A percentile compares a stretch with the other conserved stretches of the same genome.
These are phyloP conservation scores for Drechslerella stenobrocha DNA, from an alignment of 2,329 filamentous ascomycete genomes.

Conservation along the genomic window DNA sequence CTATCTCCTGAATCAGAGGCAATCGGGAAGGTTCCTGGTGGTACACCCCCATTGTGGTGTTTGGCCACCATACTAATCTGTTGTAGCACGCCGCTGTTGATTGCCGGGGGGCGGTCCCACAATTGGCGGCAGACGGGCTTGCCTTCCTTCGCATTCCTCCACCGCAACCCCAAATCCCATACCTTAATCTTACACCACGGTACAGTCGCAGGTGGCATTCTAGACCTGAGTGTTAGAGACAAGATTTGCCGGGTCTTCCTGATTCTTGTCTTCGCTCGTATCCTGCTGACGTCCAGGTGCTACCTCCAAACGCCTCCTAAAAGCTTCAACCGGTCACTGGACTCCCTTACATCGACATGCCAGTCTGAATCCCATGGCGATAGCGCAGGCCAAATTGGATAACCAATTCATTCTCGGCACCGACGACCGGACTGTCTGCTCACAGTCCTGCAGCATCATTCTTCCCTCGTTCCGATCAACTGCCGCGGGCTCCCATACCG, in stretches of 20 bases:
- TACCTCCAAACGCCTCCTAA: constrained; percentile 22
- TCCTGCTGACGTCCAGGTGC: background rate
- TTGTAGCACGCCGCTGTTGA: too few species aligned
- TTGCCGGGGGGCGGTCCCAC: background rate
- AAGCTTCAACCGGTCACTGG: constrained; percentile 17
- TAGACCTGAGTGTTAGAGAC: constrained; percentile 45
- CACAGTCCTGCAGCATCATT: constrained; percentile 18
- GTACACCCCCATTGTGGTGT: too few species aligned
- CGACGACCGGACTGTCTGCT: constrained; percentile 17
- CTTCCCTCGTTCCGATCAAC: constrained; percentile 31
- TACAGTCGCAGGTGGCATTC: background rate
- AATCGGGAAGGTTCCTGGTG: background rate
- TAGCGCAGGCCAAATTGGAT: constrained; percentile 32
- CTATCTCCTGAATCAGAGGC: constrained; percentile 6
- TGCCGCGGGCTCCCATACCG: constrained; percentile 19
- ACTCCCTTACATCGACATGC: constrained; percentile 10
- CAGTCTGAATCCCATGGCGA: constrained; percentile 12
- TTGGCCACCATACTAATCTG: too few species aligned
- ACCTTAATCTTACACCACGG: background rate
- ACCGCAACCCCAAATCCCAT: background rate
- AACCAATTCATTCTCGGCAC: constrained; percentile 35
- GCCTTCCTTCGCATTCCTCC: background rate
- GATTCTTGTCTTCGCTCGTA: constrained; percentile 1
- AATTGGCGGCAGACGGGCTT: background rate
- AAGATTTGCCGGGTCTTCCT: constrained; percentile 23